Base-by-base conservation (phyloP, 2,329 filamentous ascomycete genomes). In the Sporothrix humicola region DNA sequence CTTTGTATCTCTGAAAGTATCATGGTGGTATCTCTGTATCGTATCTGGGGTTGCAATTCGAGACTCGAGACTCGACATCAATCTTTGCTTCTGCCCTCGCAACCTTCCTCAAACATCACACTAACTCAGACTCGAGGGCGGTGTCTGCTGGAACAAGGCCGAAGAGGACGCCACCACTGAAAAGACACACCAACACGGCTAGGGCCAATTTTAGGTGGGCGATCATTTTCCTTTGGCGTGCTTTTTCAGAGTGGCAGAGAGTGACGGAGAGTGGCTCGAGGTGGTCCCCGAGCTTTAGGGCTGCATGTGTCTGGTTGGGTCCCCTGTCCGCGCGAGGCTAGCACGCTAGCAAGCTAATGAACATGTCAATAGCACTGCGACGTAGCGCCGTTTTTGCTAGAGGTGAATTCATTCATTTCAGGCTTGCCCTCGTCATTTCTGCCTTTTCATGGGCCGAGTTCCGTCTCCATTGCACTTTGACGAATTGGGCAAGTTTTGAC, bases 61-160 rank as follows among this genome's bases (percentile, higher is more conserved):
- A 23, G 2, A 17, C 20, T 56, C 23, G 52, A 23, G 52, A 12
- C 52, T 3, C n/a, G 52, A 20, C 52, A 6, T 56, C 23, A 26
- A 15, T 54, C 9, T 56, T 20, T 3, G 52, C 52, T 37, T 37
- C 31, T 37, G 31, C 31, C 31, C 31, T 37, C 7, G 31, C 31
- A 7, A 37, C 31, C 7, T 37, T 7, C 31, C 31, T 37, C 31
- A 37, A 37, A 37, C 31, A 37, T 7, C 31, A 37, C 2, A 37
- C 31, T 7, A 37, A 37, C 31, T 37, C 31, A 37, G 31, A 37
- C 31, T 2, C 66, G 26, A 69, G 66, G 48, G 66, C 66, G 66
- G 66, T 69, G 26, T 69, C 66, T 31, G 66, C 31, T 69, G 66
- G 66, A 54, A 69, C 48, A 69, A 68, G 46, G 26, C 56, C 26